Conservation (phyloP, 108 stramenopile genomes). For the Skeletonema menzelii region DNA sequence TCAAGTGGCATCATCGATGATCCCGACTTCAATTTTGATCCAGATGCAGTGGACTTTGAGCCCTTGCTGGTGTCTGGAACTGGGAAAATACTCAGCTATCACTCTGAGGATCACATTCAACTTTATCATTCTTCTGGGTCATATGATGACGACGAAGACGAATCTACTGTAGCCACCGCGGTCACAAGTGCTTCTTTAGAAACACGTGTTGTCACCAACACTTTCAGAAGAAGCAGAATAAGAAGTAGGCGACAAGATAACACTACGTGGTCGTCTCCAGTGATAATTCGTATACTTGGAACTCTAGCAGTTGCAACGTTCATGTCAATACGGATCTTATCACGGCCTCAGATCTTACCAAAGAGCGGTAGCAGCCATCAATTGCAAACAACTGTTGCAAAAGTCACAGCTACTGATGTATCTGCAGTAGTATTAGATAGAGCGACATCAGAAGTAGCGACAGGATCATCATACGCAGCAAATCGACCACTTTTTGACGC, state of each 20-base stretch:
- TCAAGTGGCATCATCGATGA: conserved; percentile 2
- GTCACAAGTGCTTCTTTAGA: not conserved
- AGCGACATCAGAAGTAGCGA: not conserved
- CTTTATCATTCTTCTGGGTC: not conserved
- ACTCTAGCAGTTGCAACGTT: not conserved
- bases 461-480: conserved; percentile 6
- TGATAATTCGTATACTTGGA: not conserved
- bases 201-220: not conserved
- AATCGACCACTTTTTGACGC: conserved; percentile 40
- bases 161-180: not conserved
- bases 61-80: conserved; percentile 26
- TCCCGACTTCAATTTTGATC: conserved; percentile 8
- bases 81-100: conserved; percentile 28
- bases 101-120: conserved; percentile 6
- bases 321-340: conserved; percentile 1
- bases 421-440: not conserved
- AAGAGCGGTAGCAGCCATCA: not conserved
- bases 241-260: not conserved
- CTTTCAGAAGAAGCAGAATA: not conserved
- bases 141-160: conserved; percentile 4
- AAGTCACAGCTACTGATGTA: not conserved
- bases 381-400: conserved; percentile 19
- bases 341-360: conserved; percentile 5
- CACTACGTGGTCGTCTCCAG: not conserved
- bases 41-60: conserved; percentile 28